Evolutionary conservation across 805 yeast species (phyloP), one percentile per base, ranked within the genome.

Genomic region (Starmerella kuoi): DNA sequence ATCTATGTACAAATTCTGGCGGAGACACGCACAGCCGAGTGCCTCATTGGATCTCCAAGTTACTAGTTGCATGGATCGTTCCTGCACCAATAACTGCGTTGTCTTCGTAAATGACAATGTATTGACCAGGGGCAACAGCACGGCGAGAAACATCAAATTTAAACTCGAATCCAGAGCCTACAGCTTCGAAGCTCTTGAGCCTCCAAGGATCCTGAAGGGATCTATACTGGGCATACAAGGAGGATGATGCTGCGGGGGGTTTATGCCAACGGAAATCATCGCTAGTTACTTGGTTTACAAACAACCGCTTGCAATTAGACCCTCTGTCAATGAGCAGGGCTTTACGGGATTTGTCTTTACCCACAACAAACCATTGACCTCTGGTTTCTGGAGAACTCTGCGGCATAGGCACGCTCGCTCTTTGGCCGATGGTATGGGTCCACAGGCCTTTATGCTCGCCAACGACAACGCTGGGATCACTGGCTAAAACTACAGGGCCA

Each of bases 341-440:
- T 56, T 88, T 88, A 5, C 69, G 66, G 2, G 64, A 72, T 9
- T 62, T 57, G 25, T 73, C 61, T 55, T 91, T 91, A 19, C 72
- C 86, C 50, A 81, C 72, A 1, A 87, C 84, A 58, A 76, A 84
- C 98, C 98, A 91, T 1, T 73, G 66, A 0, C 97, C 97, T 34
- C 71, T 66, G 50, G 72, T 77, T 5, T 60, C 57, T 0, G 87
- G 87, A 50, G 80, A 77, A 0, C 87, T 88, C 58, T 91, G 97
- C 0, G 96, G 96, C 82, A 88, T 72, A 0, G 84, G 70, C 2
- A 86, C 61, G 3, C 87, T 76, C 15, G 79, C 70, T 48, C 77
- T 73, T 61, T 91, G 97, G 0, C 98, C 98, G 19, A 88, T 75
- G 0, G 98, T 91, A n/a, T 84, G 88, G 36, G 81, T 76, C 97